Percentiles rank a stretch among this genome's conserved stretches.
These are phyloP conservation scores for Glycine latifolia DNA, from an alignment of 306 rosid species.

Conservation along the genomic window DNA sequence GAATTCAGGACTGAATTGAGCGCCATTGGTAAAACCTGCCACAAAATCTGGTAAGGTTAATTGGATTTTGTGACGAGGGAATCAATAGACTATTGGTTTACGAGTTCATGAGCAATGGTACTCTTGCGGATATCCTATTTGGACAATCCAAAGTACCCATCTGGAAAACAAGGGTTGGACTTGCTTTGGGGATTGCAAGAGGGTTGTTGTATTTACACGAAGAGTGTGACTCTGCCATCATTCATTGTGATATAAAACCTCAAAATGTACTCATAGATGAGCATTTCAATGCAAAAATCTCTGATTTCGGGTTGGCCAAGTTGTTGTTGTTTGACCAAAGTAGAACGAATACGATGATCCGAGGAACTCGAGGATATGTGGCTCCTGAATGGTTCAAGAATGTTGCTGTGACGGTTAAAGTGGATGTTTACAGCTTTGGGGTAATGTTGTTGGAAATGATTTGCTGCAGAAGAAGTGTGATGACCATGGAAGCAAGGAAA, in stretches of 20 bases:
- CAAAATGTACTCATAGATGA: conserved; percentile 55
- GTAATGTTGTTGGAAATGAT: conserved; percentile 55
- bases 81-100: conserved; percentile 50
- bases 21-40: conserved; percentile 53
- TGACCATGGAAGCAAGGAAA: conserved; percentile 24
- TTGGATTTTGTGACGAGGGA: conserved; percentile 60
- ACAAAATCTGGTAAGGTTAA: conserved; percentile 55
- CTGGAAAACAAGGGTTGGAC: too few species aligned
- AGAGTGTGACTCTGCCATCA: conserved; percentile 57
- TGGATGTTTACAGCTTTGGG: conserved; percentile 60
- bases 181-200: background rate
- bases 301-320: conserved; percentile 59
- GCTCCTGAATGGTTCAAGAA: conserved; percentile 64
- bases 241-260: conserved; percentile 62
- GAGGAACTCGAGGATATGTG: conserved; percentile 61
- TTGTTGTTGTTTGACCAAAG: conserved; percentile 46
- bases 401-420: conserved; percentile 53
- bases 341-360: conserved; percentile 46
- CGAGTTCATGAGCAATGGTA: conserved; percentile 48
- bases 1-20: conserved; percentile 53
- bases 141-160: too few species aligned
- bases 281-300: conserved; percentile 44
- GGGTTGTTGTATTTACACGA: conserved; percentile 57
- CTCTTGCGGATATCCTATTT: too few species aligned
- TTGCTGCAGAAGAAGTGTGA: conserved; percentile 50